These are phyloP conservation scores for Candida ipomoeae DNA, from an alignment of 805 yeast genomes.

Conservation along the genomic window DNA sequence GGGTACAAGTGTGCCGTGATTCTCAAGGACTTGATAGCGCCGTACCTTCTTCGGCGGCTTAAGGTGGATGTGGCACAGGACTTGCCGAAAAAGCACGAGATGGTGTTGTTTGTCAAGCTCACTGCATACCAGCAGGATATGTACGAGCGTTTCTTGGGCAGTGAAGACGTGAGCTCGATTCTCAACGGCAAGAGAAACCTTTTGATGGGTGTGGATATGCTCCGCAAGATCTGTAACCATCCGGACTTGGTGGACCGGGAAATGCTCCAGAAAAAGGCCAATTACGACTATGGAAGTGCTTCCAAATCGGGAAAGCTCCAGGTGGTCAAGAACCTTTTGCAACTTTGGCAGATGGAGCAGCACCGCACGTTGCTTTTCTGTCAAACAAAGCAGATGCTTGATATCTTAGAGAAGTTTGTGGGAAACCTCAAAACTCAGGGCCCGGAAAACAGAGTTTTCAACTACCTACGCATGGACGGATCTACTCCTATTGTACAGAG, in stretches of 20 bases:
- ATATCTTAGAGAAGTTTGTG: slow-evolving; percentile 72
- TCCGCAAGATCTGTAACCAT: slow-evolving; percentile 93
- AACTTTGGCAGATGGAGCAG: slow-evolving; percentile 70
- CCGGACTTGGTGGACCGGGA: slow-evolving; percentile 73
- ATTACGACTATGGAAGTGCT: slow-evolving; percentile 50
- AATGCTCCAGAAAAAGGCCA: slow-evolving; percentile 28
- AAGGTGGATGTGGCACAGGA: slow-evolving; percentile 95
- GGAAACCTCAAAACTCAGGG: slow-evolving; percentile 21
- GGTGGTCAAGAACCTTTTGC: slow-evolving; percentile 71
- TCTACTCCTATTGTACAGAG: slow-evolving; percentile 74
- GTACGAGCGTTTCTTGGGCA: slow-evolving; percentile 68
- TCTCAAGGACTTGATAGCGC: slow-evolving; percentile 80
- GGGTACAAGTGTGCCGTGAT: slow-evolving; percentile 95
- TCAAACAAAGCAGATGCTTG: slow-evolving; percentile 92
- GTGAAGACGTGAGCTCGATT: slow-evolving; percentile 71
- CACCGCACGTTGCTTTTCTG: slow-evolving; percentile 84
- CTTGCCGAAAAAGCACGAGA: slow-evolving; percentile 86
- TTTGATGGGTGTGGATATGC: slow-evolving; percentile 81
- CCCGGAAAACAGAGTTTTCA: slow-evolving; percentile 22
- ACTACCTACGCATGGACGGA: slow-evolving; percentile 89
- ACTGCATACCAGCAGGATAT: slow-evolving; percentile 71
- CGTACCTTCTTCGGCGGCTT: slow-evolving; percentile 80
- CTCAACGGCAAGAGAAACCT: slow-evolving; percentile 75
- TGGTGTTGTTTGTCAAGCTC: slow-evolving; percentile 86
- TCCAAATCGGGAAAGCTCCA: slow-evolving; percentile 82